Evolutionary conservation across 495 filamentous ascomycete genomes (phyloP).

Genomic region (Evernia prunastri): DNA sequence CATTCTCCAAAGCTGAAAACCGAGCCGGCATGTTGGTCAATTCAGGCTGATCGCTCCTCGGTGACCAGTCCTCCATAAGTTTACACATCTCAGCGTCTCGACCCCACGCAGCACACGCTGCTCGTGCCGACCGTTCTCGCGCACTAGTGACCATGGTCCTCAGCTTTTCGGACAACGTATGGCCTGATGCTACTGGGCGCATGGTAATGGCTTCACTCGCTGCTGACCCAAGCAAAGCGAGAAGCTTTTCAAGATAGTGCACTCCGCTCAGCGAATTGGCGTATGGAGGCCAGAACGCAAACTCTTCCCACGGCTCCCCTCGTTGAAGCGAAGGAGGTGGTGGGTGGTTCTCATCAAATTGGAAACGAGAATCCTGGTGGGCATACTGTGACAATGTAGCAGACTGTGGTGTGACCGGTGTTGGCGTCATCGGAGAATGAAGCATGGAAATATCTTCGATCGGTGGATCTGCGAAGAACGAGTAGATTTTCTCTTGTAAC

Average conservation of each 20-base stretch:
- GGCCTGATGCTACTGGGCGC: slow-evolving; percentile 52
- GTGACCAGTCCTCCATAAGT: slow-evolving; percentile 85
- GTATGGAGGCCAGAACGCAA: slow-evolving; percentile 92
- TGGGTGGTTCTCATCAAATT: slow-evolving; percentile 66
- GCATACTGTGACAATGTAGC: slow-evolving; percentile 40
- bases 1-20: slow-evolving; percentile 73
- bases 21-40: slow-evolving; percentile 82
- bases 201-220: slow-evolving; percentile 81
- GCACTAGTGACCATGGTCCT: slow-evolving; percentile 65
- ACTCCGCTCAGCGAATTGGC: slow-evolving; percentile 84
- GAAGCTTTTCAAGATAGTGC: slow-evolving; percentile 74
- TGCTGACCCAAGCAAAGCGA: slow-evolving; percentile 72
- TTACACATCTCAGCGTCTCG: slow-evolving; percentile 84
- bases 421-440: slow-evolving; percentile 69
- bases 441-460: slow-evolving; percentile 83
- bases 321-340: slow-evolving; percentile 68
- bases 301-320: slow-evolving; percentile 86
- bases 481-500: slow-evolving; percentile 67
- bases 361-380: slow-evolving; percentile 62
- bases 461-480: slow-evolving; percentile 84
- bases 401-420: slow-evolving; percentile 33
- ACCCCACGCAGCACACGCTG: slow-evolving; percentile 79
- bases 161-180: slow-evolving; percentile 55
- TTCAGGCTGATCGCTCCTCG: slow-evolving; percentile 67
- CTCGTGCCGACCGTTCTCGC: slow-evolving; percentile 73